Evolutionary conservation across 2,329 filamentous ascomycete genomes (phyloP), one percentile per base, ranked within the genome.

Genomic region (Ophiostoma sp.): DNA sequence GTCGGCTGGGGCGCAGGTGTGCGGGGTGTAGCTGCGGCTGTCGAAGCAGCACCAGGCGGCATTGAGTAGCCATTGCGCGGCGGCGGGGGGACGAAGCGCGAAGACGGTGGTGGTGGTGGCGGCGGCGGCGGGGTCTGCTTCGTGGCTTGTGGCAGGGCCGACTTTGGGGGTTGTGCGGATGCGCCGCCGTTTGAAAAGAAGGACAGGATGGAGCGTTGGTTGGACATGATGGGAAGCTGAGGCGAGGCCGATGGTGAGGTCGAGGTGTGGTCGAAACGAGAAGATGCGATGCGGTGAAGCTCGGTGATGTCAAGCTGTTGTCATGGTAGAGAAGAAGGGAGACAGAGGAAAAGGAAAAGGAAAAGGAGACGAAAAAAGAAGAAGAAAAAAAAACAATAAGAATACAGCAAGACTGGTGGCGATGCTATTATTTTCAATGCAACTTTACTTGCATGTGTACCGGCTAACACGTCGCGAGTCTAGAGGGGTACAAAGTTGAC

Each of bases 191-290:
- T 27, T 27, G 27, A 27, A 76, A 89, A 88, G 78, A 89, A 89
- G 67, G 84, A 87, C 67, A 83, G 84, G 73, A 89, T 88, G 63
- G 86, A 87, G 52, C 82, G 77, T 74, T 79, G 77, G 16, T 67
- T 66, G 36, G 69, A 49, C 72, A 72, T 73, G 38, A 27, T 66
- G 65, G 55, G 27, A 27, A 2, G 27, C 27, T 27, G 27, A 6
- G 42, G 36, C 8, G 16, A 2, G 45, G 4, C 12, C 2, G 11
- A 45, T 12, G 38, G 3, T n/a, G 40, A 14, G 6, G 55, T 36
- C 55, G 52, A 14, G 18, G 4, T 9, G 27, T 40, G 27, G 55
- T 40, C 5, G 47, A 52, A 16, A 7, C 16, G 47, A 5, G 0
- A 36, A 42, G 60, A 41, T 63, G 60, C 40, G 38, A 42, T 63